Base-by-base conservation (phyloP, 2,329 filamentous ascomycete genomes). In the Scytalidium lignicola region DNA sequence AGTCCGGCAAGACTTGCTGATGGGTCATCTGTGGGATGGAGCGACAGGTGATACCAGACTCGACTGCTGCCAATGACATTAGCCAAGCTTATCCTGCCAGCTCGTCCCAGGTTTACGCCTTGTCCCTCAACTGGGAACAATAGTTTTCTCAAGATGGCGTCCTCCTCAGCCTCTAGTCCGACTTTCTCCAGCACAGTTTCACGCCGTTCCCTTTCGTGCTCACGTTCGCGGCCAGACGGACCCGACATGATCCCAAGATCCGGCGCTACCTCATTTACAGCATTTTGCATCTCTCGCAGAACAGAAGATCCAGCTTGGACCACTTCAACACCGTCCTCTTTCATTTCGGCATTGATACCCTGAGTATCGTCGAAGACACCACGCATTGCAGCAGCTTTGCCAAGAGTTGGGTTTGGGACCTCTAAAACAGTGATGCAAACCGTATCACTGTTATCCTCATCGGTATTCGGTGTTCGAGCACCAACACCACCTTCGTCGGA, bases 281-380 rank as follows among this genome's bases (percentile, higher is more conserved):
- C 90, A 50, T 84, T 83, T 61, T 88, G 82, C 86, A 96, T 95
- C 64, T 96, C 91, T 32, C 87, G 84, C 13, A 92, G 66, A 9
- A 97, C 86, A 0, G 92, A 95, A 50, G 85, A 86, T n/a, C 88
- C 87, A 1, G 83, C 83, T 0, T 85, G 60, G 1, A 78, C 70
- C 2, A 95, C 78, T n/a, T 88, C 79, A 1, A 99, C 80, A 9
- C 93, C 93, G 58, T 99, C 93, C 54, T 92, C 86, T 62, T 92
- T 95, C 91, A 99, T 97, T 72, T 99, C 93, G 0, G 86, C 79
- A 59, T 97, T 97, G 70, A 99, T 96, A 46, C 93, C 93, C 18
- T 85, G 74, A n/a, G 76, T 81, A 60, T 97, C 93, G 58, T 99
- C 92, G 60, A 99, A 99, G 29, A 97, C 82, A 13, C 88, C 89